phyloP scores from a whole-genome alignment of 305 asterid species.

The Fraxinus velutina region DNA sequence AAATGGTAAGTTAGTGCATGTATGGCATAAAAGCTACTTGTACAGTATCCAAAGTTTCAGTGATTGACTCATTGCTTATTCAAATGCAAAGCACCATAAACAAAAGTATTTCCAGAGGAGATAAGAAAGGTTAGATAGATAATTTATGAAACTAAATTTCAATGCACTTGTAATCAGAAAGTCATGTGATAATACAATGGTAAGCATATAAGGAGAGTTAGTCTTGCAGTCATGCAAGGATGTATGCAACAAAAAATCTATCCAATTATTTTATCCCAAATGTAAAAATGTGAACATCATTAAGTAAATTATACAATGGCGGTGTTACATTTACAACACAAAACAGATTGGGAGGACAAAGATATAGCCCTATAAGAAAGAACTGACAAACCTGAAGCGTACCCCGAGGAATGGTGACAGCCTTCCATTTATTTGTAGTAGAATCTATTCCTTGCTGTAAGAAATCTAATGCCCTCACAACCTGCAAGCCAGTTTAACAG shows the following conservation, averaged over 20 bases:
- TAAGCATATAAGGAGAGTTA: not conserved
- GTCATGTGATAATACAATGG: not conserved
- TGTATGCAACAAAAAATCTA: not conserved
- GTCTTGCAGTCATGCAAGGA: not conserved
- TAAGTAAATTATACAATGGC: not conserved
- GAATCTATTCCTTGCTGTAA: slow-evolving; percentile 71
- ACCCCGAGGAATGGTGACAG: slow-evolving; percentile 90
- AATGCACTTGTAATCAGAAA: slow-evolving; percentile 4
- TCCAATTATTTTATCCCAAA: not conserved
- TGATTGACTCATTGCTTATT: slow-evolving; percentile 1
- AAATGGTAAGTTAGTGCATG: not conserved
- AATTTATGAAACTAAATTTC: not conserved
- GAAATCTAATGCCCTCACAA: slow-evolving; percentile 81
- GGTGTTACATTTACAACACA: not conserved
- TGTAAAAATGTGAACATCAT: not conserved
- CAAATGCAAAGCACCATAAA: slow-evolving; percentile 18
- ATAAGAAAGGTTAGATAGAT: not conserved
- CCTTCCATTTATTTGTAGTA: slow-evolving; percentile 61
- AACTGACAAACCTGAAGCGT: slow-evolving; percentile 96
- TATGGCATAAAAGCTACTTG: not conserved
- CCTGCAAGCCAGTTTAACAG: slow-evolving; percentile 50
- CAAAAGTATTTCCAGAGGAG: slow-evolving; percentile 15
- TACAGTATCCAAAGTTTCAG: slow-evolving; percentile 7
- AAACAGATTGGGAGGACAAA: slow-evolving; percentile 18
- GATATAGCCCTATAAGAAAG: slow-evolving; percentile 27